Conservation (phyloP, 176 grass and related monocot genomes). For the Zea mays region Zm-B73-REFERENCE-NAM-5.0 NC_050103.1:8702001-8702500, state of each 20-base stretch:
- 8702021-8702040: neutral
- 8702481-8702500: neutral
- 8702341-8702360: neutral
- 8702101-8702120: neutral
- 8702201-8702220: neutral
- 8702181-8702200: neutral
- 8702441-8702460: neutral
- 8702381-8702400: conserved; percentile 30
- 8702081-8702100: neutral
- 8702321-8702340: neutral
- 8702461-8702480: neutral
- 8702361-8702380: neutral
- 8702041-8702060: neutral
- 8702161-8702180: neutral
- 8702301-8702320: neutral
- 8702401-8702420: neutral
- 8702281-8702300: neutral
- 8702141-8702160: neutral
- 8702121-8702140: neutral
- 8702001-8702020: neutral
- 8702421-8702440: neutral
- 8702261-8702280: neutral
- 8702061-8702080: neutral
- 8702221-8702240: neutral
- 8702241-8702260: neutral